Conservation (phyloP, 2,329 filamentous ascomycete species). For the Scedosporium boydii region DNA sequence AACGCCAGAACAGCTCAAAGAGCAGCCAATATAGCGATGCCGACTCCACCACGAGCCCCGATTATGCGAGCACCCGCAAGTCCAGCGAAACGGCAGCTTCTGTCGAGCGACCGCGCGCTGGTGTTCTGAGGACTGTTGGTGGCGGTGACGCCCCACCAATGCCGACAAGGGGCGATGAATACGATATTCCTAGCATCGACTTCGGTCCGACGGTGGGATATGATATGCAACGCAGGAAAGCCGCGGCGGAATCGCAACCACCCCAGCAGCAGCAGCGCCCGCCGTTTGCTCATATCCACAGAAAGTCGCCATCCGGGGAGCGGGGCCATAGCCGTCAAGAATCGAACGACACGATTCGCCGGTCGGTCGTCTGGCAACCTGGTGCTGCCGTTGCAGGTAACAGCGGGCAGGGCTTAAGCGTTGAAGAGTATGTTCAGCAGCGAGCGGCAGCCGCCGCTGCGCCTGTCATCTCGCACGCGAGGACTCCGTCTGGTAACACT, state of each 20-base stretch:
- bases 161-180: conserved; percentile 17
- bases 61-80: conserved; percentile 64
- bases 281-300: conserved; percentile 14
- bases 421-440: conserved; percentile 79
- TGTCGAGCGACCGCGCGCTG: conserved; percentile 62
- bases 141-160: conserved; percentile 22
- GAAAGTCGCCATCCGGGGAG: conserved; percentile 15
- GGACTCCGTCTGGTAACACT: conserved; percentile 42
- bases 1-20: conserved; percentile 27
- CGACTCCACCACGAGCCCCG: conserved; percentile 57
- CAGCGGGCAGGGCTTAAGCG: conserved; percentile 46
- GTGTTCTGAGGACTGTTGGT: conserved; percentile 71
- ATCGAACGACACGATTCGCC: conserved; percentile 45
- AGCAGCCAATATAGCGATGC: conserved; percentile 51
- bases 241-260: conserved; percentile 15
- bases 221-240: conserved; percentile 18
- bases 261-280: conserved; percentile 9
- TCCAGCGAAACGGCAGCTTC: conserved; percentile 42
- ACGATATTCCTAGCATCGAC: conserved; percentile 64
- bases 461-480: conserved; percentile 45
- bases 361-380: conserved; percentile 73
- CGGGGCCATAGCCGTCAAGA: conserved; percentile 33
- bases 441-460: conserved; percentile 51
- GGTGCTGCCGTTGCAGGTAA: conserved; percentile 40
- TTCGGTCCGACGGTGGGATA: conserved; percentile 80